These are phyloP conservation scores for Nakataea oryzae DNA, from an alignment of 2,329 filamentous ascomycete species.

Conservation along the genomic window DNA sequence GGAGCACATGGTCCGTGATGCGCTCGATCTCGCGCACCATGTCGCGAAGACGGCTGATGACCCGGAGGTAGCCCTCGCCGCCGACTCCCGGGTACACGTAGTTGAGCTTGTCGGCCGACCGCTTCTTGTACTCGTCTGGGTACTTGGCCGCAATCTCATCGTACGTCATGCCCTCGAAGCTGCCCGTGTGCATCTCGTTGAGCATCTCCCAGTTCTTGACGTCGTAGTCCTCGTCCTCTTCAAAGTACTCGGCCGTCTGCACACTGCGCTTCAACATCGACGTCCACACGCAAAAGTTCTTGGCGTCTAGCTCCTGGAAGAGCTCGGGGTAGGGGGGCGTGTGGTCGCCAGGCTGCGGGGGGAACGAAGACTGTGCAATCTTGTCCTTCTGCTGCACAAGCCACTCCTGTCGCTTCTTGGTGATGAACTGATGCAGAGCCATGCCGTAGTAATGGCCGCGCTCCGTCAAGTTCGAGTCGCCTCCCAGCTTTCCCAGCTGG, in stretches of 20 bases:
- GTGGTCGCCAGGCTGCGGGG: conserved; percentile 81
- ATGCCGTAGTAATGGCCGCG: conserved; percentile 71
- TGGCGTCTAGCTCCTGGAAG: conserved; percentile 57
- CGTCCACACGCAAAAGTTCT: conserved; percentile 97
- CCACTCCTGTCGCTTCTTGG: conserved; percentile 70
- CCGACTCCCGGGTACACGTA: conserved; percentile 96
- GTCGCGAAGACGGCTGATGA: conserved; percentile 88
- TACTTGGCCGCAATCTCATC: conserved; percentile 73
- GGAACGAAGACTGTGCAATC: conserved; percentile 67
- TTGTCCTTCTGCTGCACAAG: conserved; percentile 72
- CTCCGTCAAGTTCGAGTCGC: conserved; percentile 74
- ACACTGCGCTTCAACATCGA: conserved; percentile 90
- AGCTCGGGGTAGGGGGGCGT: conserved; percentile 92
- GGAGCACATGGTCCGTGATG: conserved; percentile 88
- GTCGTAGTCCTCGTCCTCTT: conserved; percentile 85
- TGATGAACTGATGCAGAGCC: conserved; percentile 76
- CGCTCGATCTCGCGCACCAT: conserved; percentile 96
- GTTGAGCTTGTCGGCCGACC: conserved; percentile 77
- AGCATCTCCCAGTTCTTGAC: conserved; percentile 97
- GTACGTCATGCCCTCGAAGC: conserved; percentile 93
- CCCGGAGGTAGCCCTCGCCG: conserved; percentile 91
- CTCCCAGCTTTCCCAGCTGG: conserved; percentile 76
- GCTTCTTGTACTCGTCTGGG: conserved; percentile 71
- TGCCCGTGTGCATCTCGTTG: conserved; percentile 87
- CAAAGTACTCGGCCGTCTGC: conserved; percentile 81